A percentile compares a stretch with the other conserved stretches of the same genome.
Evolutionary conservation across 1,284 basidiomycete genomes (phyloP).

Genomic region (Leccinum solheimii): DNA sequence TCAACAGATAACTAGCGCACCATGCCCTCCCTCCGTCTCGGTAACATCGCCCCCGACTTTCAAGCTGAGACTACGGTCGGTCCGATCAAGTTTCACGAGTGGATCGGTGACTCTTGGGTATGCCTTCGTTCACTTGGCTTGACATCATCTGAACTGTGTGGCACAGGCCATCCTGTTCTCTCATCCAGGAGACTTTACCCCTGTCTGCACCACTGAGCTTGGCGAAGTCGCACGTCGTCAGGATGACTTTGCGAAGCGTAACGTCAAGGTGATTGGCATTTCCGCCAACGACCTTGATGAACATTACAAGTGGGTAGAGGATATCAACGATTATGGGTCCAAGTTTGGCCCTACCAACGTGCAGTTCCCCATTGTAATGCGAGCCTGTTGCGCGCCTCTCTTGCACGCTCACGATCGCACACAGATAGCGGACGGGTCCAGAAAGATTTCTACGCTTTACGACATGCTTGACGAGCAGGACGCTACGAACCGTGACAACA

Average conservation of each 20-base stretch:
- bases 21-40: slow-evolving; percentile 63
- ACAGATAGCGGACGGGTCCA: slow-evolving; percentile 89
- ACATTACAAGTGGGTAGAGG: slow-evolving; percentile 89
- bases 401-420: slow-evolving; percentile 5
- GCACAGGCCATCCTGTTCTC: slow-evolving; percentile 82
- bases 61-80: slow-evolving; percentile 81
- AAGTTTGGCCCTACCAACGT: slow-evolving; percentile 71
- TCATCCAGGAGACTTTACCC: slow-evolving; percentile 87
- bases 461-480: slow-evolving; percentile 98
- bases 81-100: slow-evolving; percentile 87
- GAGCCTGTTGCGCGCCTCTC: slow-evolving; percentile 11
- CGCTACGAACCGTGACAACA: slow-evolving; percentile 90
- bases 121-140: slow-evolving; percentile 8
- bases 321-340: slow-evolving; percentile 83
- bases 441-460: slow-evolving; percentile 83
- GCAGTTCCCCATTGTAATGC: slow-evolving; percentile 85
- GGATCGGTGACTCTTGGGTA: slow-evolving; percentile 88
- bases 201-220: slow-evolving; percentile 95
- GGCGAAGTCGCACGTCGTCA: slow-evolving; percentile 89
- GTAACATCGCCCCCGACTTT: slow-evolving; percentile 80
- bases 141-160: slow-evolving; percentile 3
- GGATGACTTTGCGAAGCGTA: slow-evolving; percentile 83
- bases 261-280: slow-evolving; percentile 93
- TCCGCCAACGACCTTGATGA: slow-evolving; percentile 89
- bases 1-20: slow-evolving; percentile 5